Evolutionary conservation across 768 basidiomycete genomes (phyloP).

Genomic region (Psilocybe cubensis): DNA sequence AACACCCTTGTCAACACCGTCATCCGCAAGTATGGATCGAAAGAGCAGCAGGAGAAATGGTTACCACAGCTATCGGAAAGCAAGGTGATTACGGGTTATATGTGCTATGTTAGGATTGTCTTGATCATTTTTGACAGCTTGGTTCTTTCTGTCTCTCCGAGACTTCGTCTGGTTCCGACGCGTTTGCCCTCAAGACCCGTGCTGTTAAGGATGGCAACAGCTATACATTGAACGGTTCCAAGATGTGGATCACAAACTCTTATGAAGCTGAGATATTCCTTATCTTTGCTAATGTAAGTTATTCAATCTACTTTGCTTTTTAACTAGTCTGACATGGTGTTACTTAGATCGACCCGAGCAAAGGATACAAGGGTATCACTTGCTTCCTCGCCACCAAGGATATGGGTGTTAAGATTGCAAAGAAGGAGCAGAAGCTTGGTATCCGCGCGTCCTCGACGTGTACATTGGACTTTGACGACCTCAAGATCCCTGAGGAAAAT

Average conservation of each 20-base stretch:
- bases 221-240: conserved; percentile 94
- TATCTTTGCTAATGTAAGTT: conserved; percentile 89
- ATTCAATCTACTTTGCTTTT: not conserved
- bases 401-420: conserved; percentile 96
- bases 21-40: conserved; percentile 81
- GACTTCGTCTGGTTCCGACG: conserved; percentile 91
- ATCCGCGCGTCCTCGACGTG: conserved; percentile 97
- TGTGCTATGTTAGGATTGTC: not conserved
- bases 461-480: conserved; percentile 91
- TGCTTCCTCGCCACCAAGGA: conserved; percentile 97
- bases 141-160: conserved; percentile 97
- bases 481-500: conserved; percentile 83
- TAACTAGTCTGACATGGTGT: not conserved
- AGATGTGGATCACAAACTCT: conserved; percentile 99
- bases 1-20: conserved; percentile 98
- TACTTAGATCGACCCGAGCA: conserved; percentile 74
- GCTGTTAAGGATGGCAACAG: conserved; percentile 85
- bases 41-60: conserved; percentile 88
- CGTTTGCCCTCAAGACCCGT: conserved; percentile 93
- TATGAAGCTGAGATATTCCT: conserved; percentile 90
- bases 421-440: conserved; percentile 98
- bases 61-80: conserved; percentile 79
- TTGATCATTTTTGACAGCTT: conserved; percentile 52
- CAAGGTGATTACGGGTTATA: conserved; percentile 53
- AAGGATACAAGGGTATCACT: conserved; percentile 99